phyloP scores from a whole-genome alignment of 163 green algal species.

The Chloromonas sp. region DNA sequence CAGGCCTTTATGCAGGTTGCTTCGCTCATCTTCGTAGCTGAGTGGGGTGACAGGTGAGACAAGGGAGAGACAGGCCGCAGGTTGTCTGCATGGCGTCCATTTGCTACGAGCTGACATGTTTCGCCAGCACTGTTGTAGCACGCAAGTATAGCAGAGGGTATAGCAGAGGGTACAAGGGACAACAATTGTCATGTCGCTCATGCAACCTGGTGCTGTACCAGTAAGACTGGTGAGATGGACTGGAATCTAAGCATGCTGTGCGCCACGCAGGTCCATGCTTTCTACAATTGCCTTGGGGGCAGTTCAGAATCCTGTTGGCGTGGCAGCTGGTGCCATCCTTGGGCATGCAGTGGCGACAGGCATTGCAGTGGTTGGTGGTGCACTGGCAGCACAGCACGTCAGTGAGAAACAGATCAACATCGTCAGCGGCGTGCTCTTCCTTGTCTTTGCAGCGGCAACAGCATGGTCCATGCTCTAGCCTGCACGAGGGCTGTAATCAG shows the following conservation, averaged over 20 bases:
- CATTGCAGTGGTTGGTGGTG: slow-evolving; percentile 86
- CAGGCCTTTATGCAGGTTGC: slow-evolving; percentile 65
- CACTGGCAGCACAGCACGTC: slow-evolving; percentile 78
- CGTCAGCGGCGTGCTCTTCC: slow-evolving; percentile 81
- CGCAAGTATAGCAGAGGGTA: too few species aligned
- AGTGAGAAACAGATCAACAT: slow-evolving; percentile 83
- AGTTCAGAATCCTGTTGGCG: slow-evolving; percentile 77
- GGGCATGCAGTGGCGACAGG: slow-evolving; percentile 84
- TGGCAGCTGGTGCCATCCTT: slow-evolving; percentile 78
- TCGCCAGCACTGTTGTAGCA: too few species aligned
- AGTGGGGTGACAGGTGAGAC: slow-evolving; percentile 81
- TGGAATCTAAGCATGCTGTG: neutral
- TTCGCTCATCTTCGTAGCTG: slow-evolving; percentile 83
- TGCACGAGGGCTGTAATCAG: too few species aligned
- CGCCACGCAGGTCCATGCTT: slow-evolving; percentile 62
- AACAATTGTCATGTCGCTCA: too few species aligned
- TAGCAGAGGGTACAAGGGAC: too few species aligned
- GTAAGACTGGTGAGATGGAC: too few species aligned
- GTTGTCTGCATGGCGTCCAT: neutral
- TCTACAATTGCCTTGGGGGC: slow-evolving; percentile 92
- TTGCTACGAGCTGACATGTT: neutral
- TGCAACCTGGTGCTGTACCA: too few species aligned
- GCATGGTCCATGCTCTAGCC: slow-evolving; percentile 65
- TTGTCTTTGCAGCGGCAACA: slow-evolving; percentile 87
- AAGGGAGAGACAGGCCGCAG: neutral